These are phyloP conservation scores for Phytophthora fragariaefolia DNA, from an alignment of 352 stramenopile genomes.

Conservation along the genomic window DNA sequence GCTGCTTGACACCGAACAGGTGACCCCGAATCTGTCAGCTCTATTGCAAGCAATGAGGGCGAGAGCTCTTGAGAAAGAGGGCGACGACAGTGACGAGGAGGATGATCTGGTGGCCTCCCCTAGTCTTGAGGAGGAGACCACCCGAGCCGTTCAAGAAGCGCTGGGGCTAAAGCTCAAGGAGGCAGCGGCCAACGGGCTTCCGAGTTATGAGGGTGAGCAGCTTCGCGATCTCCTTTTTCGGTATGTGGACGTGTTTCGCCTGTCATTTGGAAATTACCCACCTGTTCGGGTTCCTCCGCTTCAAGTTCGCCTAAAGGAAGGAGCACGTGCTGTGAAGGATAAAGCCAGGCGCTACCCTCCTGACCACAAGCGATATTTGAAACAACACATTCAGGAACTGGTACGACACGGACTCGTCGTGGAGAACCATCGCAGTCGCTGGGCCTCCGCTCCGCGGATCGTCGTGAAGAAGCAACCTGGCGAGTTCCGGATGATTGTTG, in stretches of 20 bases:
- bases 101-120: no score
- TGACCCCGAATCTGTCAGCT: not conserved
- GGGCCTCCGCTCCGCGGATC: conserved; percentile 6
- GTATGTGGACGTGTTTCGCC: not conserved
- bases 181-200: no score
- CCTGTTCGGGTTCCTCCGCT: not conserved
- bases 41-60: no score
- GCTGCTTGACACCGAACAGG: not conserved
- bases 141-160: no score
- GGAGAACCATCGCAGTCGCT: not conserved
- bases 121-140: no score
- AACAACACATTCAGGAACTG: conserved; percentile 4
- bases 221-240: not conserved
- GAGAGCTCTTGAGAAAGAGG: no score
- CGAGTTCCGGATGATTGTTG: conserved; percentile 1
- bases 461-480: conserved; percentile 7
- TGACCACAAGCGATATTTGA: not conserved
- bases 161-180: no score
- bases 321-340: not conserved
- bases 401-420: not conserved
- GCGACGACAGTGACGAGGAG: no score
- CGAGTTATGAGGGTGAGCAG: not conserved
- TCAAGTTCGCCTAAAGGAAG: not conserved
- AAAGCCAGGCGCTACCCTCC: conserved; percentile 11
- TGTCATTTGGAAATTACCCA: not conserved